Evolutionary conservation across 2,329 filamentous ascomycete genomes (phyloP).

Genomic region (Pseudogymnoascus sp.): DNA sequence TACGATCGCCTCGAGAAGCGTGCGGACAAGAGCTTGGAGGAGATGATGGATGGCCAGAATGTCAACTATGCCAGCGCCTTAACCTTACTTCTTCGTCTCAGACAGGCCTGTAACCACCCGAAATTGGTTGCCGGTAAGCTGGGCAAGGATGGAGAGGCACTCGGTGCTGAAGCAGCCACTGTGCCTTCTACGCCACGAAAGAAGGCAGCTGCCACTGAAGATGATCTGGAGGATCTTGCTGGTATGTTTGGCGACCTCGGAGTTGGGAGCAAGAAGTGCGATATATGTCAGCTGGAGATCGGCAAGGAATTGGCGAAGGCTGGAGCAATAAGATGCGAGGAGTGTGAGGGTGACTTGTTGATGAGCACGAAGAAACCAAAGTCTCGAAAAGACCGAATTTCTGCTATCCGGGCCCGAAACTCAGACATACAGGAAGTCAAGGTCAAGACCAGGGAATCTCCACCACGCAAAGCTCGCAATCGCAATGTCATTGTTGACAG

Average conservation of each 20-base stretch:
- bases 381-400: slow-evolving; percentile 18
- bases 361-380: slow-evolving; percentile 39
- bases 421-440: slow-evolving; percentile 23
- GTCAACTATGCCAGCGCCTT: slow-evolving; percentile 90
- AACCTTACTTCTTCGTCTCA: slow-evolving; percentile 78
- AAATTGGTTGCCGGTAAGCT: slow-evolving; percentile 78
- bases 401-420: slow-evolving; percentile 28
- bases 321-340: slow-evolving; percentile 55
- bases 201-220: slow-evolving; percentile 39
- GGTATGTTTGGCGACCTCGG: slow-evolving; percentile 79
- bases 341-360: slow-evolving; percentile 68
- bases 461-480: slow-evolving; percentile 42
- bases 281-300: slow-evolving; percentile 27
- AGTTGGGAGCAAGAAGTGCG: slow-evolving; percentile 29
- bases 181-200: slow-evolving; percentile 30
- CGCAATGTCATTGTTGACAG: slow-evolving; percentile 55
- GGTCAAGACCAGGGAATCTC: slow-evolving; percentile 28
- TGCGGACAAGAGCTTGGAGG: slow-evolving; percentile 76
- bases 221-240: slow-evolving; percentile 73
- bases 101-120: slow-evolving; percentile 93
- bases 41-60: slow-evolving; percentile 74
- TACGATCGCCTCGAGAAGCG: slow-evolving; percentile 77
- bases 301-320: slow-evolving; percentile 21
- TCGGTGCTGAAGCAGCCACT: slow-evolving; percentile 47
- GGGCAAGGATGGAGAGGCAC: slow-evolving; percentile 76